Conservation (phyloP, 108 stramenopile genomes). For the Pseudonitzschia multistriata region DNA sequence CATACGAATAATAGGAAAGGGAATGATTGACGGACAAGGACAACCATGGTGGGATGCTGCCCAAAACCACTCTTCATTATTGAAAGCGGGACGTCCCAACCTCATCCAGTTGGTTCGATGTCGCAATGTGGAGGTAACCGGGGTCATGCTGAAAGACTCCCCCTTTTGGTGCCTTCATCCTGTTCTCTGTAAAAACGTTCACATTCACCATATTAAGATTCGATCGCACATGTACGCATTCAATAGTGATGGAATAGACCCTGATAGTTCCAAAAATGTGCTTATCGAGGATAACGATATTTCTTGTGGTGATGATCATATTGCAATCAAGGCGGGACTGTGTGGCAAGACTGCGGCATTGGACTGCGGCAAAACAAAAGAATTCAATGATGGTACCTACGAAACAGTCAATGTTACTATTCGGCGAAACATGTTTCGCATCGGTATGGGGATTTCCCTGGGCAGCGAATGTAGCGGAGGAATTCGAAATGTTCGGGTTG, state of each 20-base stretch:
- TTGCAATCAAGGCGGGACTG: conserved; percentile 41
- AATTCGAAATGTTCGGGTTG: conserved; percentile 27
- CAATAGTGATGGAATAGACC: conserved; percentile 48
- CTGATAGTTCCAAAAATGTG: conserved; percentile 39
- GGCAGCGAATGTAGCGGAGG: conserved; percentile 46
- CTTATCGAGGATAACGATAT: conserved; percentile 39
- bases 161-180: conserved; percentile 55
- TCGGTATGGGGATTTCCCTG: conserved; percentile 33
- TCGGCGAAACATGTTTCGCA: conserved; percentile 26
- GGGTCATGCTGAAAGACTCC: conserved; percentile 24
- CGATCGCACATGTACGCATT: conserved; percentile 24
- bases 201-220: conserved; percentile 33
- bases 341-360: conserved; percentile 21
- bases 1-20: conserved; percentile 31
- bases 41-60: conserved; percentile 30
- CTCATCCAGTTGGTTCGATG: conserved; percentile 34
- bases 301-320: conserved; percentile 42
- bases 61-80: conserved; percentile 1
- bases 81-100: conserved; percentile 18
- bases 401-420: conserved; percentile 28
- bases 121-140: conserved; percentile 15
- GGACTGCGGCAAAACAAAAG: conserved; percentile 4
- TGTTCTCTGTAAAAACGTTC: conserved; percentile 27
- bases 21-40: conserved; percentile 39
- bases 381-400: conserved; percentile 12